A percentile compares a stretch with the other conserved stretches of the same genome.
phyloP scores from a whole-genome alignment of 2,329 filamentous ascomycete genomes.

The Apiospora hydei region DNA sequence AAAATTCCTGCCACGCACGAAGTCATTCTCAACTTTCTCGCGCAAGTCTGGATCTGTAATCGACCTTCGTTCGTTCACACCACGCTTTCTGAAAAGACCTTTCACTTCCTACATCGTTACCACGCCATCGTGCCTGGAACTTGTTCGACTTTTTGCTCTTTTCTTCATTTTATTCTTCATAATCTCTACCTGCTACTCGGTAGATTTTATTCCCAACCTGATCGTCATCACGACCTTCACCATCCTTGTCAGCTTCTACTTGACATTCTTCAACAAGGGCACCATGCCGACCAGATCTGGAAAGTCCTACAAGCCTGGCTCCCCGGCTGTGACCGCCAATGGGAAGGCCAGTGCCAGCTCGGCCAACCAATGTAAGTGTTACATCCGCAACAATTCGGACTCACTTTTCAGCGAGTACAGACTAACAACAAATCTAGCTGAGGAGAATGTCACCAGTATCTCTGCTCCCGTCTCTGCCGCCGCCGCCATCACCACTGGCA shows the following conservation, averaged over 20 bases:
- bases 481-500: background rate
- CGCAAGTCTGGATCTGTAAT: background rate
- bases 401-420: background rate
- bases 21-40: background rate
- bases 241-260: background rate
- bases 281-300: background rate
- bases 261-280: background rate
- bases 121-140: background rate
- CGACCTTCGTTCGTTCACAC: background rate
- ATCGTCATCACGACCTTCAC: background rate
- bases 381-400: background rate
- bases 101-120: background rate
- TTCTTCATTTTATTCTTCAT: background rate
- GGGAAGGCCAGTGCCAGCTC: background rate
- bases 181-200: background rate
- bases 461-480: background rate
- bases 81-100: background rate
- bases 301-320: background rate
- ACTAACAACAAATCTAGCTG: background rate
- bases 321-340: background rate
- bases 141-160: background rate
- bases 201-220: background rate
- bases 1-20: background rate
- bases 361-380: slow-evolving; percentile 6
- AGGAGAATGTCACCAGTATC: background rate